Percentiles rank a stretch among this genome's conserved stretches.
Conservation (phyloP, 257 asterid genomes). For the Solanum corneliomulleri region DNA sequence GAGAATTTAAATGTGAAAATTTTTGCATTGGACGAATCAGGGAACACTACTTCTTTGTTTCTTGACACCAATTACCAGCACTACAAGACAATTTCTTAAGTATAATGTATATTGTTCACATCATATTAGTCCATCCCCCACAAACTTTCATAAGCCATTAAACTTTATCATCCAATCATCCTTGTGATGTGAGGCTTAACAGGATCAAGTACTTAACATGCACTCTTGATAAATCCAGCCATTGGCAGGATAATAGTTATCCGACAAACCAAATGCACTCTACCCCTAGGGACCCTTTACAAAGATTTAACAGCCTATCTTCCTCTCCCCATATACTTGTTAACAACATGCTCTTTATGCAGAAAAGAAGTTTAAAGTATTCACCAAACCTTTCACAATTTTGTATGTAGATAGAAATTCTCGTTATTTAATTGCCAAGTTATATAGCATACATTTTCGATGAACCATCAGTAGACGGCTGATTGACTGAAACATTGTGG, state of each 20-base stretch:
- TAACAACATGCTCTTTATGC: neutral
- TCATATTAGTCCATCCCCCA: neutral
- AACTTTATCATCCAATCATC: neutral
- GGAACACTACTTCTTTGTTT: neutral
- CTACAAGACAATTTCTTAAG: neutral
- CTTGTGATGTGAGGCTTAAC: neutral
- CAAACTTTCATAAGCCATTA: neutral
- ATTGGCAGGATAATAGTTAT: neutral
- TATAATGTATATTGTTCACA: neutral
- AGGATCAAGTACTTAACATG: neutral
- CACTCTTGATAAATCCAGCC: neutral
- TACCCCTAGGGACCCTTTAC: neutral
- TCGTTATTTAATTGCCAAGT: neutral
- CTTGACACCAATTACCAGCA: neutral
- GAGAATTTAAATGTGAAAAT: neutral
- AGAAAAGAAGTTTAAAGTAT: neutral
- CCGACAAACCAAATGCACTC: neutral
- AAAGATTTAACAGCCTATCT: neutral
- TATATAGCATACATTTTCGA: constrained; percentile 20
- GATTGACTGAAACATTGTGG: constrained; percentile 8
- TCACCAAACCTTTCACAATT: neutral
- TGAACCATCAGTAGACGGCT: constrained; percentile 16
- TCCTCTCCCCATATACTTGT: neutral
- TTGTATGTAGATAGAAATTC: neutral
- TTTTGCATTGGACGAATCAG: neutral